Conservation (phyloP, 805 yeast genomes). For the Clavispora carvajalis region DNA sequence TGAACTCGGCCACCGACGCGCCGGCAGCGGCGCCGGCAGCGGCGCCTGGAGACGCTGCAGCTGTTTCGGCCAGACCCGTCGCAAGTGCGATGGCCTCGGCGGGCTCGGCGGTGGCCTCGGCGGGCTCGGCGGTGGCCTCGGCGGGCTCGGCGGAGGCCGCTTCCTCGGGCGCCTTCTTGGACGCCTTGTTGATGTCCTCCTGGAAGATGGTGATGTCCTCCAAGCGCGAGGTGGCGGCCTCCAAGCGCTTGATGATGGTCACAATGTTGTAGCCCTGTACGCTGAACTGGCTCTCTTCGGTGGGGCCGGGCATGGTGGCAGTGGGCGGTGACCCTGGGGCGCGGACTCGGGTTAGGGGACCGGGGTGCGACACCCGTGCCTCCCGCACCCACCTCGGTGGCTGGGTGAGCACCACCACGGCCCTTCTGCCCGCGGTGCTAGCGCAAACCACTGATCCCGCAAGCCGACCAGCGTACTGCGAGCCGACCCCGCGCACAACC, state of each 20-base stretch:
- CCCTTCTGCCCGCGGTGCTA: no score
- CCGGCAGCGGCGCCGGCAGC: background rate
- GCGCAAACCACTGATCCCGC: no score
- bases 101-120: background rate
- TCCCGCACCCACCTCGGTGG: no score
- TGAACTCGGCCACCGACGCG: background rate
- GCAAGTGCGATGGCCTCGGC: no score
- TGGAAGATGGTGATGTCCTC: constrained; percentile 84
- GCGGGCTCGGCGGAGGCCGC: background rate
- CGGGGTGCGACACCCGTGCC: no score
- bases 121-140: background rate
- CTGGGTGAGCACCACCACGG: no score
- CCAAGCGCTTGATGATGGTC: constrained; percentile 67
- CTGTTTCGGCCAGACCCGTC: no score
- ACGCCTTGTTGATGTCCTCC: constrained; percentile 44
- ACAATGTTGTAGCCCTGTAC: constrained; percentile 84
- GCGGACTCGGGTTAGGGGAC: no score
- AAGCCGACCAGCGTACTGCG: no score
- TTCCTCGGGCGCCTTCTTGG: background rate
- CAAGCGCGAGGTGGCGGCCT: constrained; percentile 88
- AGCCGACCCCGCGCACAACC: no score
- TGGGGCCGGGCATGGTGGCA: constrained; percentile 11
- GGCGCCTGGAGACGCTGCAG: no score
- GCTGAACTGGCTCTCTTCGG: constrained; percentile 43
- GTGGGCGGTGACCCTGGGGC: background rate